A percentile compares a stretch with the other conserved stretches of the same genome.
These are phyloP conservation scores for Friedmanniomyces endolithicus DNA, from an alignment of 495 filamentous ascomycete genomes.

Conservation along the genomic window DNA sequence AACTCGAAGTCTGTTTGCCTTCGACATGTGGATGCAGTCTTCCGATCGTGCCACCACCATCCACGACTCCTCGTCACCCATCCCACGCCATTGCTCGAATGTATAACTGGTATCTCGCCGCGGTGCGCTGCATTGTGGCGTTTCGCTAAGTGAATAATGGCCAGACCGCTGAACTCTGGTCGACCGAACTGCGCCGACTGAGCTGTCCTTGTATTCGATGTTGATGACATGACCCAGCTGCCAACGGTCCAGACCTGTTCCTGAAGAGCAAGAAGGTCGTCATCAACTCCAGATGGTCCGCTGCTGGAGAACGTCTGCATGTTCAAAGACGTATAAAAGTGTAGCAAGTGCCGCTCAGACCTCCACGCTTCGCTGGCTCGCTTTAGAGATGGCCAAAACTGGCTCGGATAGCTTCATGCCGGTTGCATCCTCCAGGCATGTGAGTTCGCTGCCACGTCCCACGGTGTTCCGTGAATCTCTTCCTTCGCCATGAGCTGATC, in stretches of 20 bases:
- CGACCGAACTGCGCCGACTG: neutral
- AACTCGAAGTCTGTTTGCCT: too few species aligned
- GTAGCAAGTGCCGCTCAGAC: neutral
- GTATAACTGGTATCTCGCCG: neutral
- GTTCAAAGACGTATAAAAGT: conserved; percentile 22
- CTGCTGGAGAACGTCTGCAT: conserved; percentile 18
- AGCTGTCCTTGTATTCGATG: neutral
- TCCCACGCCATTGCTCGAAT: neutral
- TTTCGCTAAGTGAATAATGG: neutral
- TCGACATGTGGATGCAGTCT: too few species aligned
- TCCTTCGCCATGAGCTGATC: too few species aligned
- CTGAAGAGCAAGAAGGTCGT: neutral
- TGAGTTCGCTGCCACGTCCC: too few species aligned
- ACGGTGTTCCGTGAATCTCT: too few species aligned
- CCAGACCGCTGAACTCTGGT: neutral
- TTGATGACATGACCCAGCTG: neutral
- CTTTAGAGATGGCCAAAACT: too few species aligned
- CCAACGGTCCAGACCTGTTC: neutral
- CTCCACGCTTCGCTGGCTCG: neutral
- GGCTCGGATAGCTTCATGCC: neutral
- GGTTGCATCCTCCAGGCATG: too few species aligned
- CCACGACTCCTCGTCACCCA: too few species aligned
- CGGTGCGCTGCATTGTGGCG: neutral
- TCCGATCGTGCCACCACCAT: too few species aligned
- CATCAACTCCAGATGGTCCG: neutral